These are phyloP conservation scores for Tolypocladium capitatum DNA, from an alignment of 2,329 filamentous ascomycete species.

Conservation along the genomic window DNA sequence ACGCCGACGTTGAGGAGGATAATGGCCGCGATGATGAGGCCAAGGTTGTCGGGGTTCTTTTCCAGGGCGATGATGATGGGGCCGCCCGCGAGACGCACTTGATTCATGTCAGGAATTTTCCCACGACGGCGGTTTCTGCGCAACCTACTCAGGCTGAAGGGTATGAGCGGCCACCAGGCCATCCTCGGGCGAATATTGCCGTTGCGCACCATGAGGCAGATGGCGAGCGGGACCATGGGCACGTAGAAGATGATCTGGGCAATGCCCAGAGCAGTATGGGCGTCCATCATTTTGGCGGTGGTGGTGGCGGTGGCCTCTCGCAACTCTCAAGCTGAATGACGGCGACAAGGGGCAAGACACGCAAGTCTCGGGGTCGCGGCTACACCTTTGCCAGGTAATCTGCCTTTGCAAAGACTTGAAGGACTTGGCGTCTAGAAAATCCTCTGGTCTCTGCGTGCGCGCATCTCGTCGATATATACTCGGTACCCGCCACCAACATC, in stretches of 20 bases:
- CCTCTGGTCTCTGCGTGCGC: neutral
- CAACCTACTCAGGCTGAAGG: slow-evolving; percentile 10
- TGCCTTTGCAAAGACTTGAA: neutral
- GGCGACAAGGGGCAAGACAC: neutral
- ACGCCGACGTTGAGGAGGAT: slow-evolving; percentile 17
- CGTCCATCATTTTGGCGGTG: slow-evolving; percentile 5
- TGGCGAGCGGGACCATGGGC: slow-evolving; percentile 11
- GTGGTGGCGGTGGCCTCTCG: neutral
- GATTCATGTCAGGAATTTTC: neutral
- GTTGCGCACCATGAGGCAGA: slow-evolving; percentile 12
- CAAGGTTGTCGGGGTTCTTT: slow-evolving; percentile 6
- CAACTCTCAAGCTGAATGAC: neutral
- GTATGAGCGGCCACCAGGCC: slow-evolving; percentile 14
- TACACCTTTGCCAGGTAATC: neutral
- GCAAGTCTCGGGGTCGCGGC: neutral
- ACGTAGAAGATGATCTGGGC: slow-evolving; percentile 14
- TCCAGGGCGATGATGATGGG: slow-evolving; percentile 13
- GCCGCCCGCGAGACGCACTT: slow-evolving; percentile 15
- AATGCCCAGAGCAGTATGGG: slow-evolving; percentile 12
- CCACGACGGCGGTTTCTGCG: neutral
- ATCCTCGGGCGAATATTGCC: slow-evolving; percentile 13
- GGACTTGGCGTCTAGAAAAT: neutral
- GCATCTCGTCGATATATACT: neutral
- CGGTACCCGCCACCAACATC: neutral
- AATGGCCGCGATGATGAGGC: slow-evolving; percentile 12